Percentiles rank a stretch among this genome's conserved stretches.
These are phyloP conservation scores for Pelargonium citronellum DNA, from an alignment of 441 rosid species.

Conservation along the genomic window DNA sequence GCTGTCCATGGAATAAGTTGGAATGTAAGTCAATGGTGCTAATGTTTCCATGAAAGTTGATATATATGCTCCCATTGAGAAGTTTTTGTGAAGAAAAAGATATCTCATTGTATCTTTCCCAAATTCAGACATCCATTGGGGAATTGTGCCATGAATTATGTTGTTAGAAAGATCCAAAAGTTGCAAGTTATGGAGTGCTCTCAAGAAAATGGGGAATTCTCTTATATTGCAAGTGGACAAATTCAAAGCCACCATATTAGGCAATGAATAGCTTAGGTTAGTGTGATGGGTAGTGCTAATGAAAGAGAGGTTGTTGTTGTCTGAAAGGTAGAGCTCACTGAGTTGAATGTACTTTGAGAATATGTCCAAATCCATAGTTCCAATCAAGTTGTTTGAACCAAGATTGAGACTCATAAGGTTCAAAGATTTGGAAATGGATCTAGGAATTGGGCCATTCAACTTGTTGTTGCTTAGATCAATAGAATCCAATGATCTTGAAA, in stretches of 20 bases:
- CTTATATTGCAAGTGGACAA: background rate
- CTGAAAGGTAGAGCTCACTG: background rate
- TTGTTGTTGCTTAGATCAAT: too few species aligned
- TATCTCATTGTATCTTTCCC: background rate
- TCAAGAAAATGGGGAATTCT: background rate
- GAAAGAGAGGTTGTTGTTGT: background rate
- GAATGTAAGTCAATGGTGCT: background rate
- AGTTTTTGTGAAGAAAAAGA: background rate
- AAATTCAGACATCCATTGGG: background rate
- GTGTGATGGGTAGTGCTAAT: background rate
- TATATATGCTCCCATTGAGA: too few species aligned
- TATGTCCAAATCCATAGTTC: too few species aligned
- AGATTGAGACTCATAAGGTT: too few species aligned
- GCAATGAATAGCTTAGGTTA: background rate
- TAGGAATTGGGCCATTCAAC: too few species aligned
- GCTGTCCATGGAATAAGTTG: background rate
- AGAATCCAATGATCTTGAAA: too few species aligned
- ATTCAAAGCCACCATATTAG: background rate
- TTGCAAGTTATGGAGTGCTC: background rate
- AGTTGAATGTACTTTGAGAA: background rate
- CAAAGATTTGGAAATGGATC: too few species aligned
- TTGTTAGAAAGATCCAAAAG: background rate
- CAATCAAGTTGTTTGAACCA: too few species aligned
- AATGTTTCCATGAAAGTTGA: background rate
- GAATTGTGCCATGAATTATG: background rate